Conservation (phyloP, 2,329 filamentous ascomycete species). For the Aspergillus udagawae region DNA sequence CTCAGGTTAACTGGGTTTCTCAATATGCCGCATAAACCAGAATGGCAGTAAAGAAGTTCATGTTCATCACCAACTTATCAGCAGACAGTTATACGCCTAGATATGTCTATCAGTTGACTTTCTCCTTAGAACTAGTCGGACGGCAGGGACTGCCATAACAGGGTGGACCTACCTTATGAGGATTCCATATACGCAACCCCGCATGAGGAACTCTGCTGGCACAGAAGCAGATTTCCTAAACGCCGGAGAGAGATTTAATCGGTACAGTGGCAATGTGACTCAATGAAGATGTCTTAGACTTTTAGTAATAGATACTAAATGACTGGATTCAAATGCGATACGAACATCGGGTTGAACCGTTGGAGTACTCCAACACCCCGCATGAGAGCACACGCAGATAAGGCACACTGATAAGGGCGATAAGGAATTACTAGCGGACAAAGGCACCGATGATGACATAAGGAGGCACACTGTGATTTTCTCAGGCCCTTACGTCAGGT, state of each 20-base stretch:
- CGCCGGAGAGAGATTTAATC: neutral
- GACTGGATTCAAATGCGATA: neutral
- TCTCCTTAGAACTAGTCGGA: neutral
- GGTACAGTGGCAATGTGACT: neutral
- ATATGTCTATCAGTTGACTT: neutral
- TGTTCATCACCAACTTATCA: neutral
- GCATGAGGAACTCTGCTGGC: neutral
- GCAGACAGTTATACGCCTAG: neutral
- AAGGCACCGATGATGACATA: neutral
- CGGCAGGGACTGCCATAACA: neutral
- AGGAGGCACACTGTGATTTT: neutral
- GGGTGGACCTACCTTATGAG: neutral
- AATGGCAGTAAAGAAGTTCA: neutral
- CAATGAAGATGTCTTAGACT: neutral
- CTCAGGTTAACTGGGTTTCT: neutral
- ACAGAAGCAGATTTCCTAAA: neutral
- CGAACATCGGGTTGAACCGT: too few relatives aligned
- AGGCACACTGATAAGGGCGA: neutral
- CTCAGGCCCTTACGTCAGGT: neutral
- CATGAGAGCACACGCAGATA: neutral
- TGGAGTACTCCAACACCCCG: neutral
- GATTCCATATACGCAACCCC: neutral
- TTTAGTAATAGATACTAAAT: neutral
- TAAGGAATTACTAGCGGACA: neutral
- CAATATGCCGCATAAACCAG: neutral